A percentile compares a stretch with the other conserved stretches of the same genome.
phyloP scores from a whole-genome alignment of 768 basidiomycete genomes.

The Pleurotus djamor region DNA sequence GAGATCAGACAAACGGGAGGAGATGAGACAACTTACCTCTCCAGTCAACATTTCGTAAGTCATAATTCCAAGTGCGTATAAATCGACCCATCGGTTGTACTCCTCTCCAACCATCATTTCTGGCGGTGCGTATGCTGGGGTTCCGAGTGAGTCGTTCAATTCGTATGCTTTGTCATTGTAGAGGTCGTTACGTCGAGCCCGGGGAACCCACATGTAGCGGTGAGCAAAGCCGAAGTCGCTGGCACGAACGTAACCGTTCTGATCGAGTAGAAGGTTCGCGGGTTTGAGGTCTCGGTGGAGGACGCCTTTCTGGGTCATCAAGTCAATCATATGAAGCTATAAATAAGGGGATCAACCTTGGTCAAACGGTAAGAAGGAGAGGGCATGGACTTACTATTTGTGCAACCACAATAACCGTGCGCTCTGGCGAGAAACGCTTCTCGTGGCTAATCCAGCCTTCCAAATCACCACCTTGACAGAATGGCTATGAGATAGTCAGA shows the following conservation, averaged over 20 bases:
- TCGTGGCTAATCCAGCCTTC: not conserved
- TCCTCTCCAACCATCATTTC: not conserved
- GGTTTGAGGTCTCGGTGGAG: not conserved
- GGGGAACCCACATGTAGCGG: not conserved
- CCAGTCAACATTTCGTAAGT: not conserved
- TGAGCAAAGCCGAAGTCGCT: not conserved
- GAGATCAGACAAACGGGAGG: not conserved
- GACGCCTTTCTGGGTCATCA: not conserved
- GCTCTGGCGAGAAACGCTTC: not conserved
- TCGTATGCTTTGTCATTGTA: not conserved
- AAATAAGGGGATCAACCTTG: not conserved
- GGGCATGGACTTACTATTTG: not conserved
- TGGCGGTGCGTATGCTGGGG: not conserved
- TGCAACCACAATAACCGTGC: not conserved
- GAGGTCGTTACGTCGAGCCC: not conserved
- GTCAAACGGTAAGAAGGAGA: not conserved
- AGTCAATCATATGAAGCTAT: not conserved
- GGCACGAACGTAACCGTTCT: not conserved
- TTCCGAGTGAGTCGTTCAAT: not conserved
- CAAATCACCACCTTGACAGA: not conserved
- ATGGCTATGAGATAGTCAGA: not conserved
- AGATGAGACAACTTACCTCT: not conserved
- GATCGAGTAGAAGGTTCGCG: not conserved
- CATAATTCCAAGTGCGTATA: not conserved
- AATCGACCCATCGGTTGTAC: not conserved